Evolutionary conservation across 2,329 filamentous ascomycete species (phyloP).

Genomic region (Chaetoscypha palmicola): DNA sequence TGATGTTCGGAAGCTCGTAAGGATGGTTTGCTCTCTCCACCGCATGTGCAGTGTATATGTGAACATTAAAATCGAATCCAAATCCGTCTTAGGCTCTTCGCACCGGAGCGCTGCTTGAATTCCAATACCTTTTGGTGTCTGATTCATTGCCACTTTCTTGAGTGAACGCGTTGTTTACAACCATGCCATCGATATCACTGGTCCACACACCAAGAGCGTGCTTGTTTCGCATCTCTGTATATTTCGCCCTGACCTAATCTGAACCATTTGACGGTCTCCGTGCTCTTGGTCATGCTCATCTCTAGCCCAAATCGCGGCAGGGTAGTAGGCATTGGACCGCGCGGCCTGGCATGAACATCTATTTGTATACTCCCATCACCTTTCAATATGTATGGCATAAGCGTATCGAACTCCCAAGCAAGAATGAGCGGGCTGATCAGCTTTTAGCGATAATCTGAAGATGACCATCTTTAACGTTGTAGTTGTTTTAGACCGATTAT

Average conservation of each 20-base stretch:
- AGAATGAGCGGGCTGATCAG: slow-evolving; percentile 7
- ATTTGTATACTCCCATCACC: slow-evolving; percentile 40
- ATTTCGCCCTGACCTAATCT: slow-evolving; percentile 60
- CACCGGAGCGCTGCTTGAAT: background rate
- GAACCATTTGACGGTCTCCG: slow-evolving; percentile 50
- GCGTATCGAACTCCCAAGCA: slow-evolving; percentile 7
- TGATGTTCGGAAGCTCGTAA: slow-evolving; percentile 48
- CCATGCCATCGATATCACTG: slow-evolving; percentile 42
- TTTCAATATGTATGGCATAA: slow-evolving; percentile 42
- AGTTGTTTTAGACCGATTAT: slow-evolving; percentile 31
- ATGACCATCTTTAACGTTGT: slow-evolving; percentile 1
- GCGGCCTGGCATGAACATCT: slow-evolving; percentile 39
- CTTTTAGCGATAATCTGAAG: slow-evolving; percentile 4
- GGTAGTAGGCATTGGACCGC: slow-evolving; percentile 43
- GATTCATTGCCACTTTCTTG: slow-evolving; percentile 62
- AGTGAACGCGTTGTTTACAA: slow-evolving; percentile 57
- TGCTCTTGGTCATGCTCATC: slow-evolving; percentile 41
- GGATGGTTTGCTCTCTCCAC: slow-evolving; percentile 57
- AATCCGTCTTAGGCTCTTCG: slow-evolving; percentile 18
- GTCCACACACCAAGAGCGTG: slow-evolving; percentile 51
- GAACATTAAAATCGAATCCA: slow-evolving; percentile 45
- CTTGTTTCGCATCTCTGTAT: slow-evolving; percentile 60
- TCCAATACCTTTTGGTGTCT: slow-evolving; percentile 37
- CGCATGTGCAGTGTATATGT: slow-evolving; percentile 34
- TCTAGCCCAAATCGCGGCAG: slow-evolving; percentile 58